Conservation (phyloP, 805 yeast species). For the Cyberlindnera meyerae region DNA sequence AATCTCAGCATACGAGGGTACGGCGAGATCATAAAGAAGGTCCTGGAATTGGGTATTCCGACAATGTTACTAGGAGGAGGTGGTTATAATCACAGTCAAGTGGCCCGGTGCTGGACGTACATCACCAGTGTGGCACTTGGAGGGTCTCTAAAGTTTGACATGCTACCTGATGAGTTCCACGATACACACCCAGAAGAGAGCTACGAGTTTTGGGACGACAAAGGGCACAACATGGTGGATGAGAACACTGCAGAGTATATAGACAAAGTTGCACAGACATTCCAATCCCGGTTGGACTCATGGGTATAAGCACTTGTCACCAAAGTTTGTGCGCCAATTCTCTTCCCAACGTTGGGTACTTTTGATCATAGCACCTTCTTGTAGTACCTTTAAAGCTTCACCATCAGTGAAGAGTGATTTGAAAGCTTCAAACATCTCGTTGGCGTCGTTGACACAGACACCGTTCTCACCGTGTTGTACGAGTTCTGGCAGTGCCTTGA, state of each 20-base stretch:
- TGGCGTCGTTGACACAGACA: conserved; percentile 40
- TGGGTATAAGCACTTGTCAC: conserved; percentile 13
- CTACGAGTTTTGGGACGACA: conserved; percentile 45
- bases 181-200: conserved; percentile 39
- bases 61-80: conserved; percentile 67
- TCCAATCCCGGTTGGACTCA: conserved; percentile 7
- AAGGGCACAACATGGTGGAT: conserved; percentile 29
- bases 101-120: conserved; percentile 53
- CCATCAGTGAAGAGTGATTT: conserved; percentile 30
- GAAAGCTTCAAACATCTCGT: conserved; percentile 42
- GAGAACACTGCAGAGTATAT: conserved; percentile 30
- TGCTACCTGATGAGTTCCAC: conserved; percentile 49
- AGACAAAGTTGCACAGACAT: conserved; percentile 6
- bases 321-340: conserved; percentile 53
- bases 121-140: conserved; percentile 27
- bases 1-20: conserved; percentile 54
- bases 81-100: conserved; percentile 60
- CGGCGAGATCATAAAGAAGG: conserved; percentile 29
- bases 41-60: conserved; percentile 32
- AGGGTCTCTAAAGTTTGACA: conserved; percentile 31
- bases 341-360: conserved; percentile 66
- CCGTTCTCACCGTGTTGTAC: conserved; percentile 73
- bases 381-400: conserved; percentile 37
- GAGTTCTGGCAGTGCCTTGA: conserved; percentile 74
- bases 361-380: conserved; percentile 69